These are phyloP conservation scores for Neodidymelliopsis sp. DNA, from an alignment of 2,329 filamentous ascomycete genomes.

Conservation along the genomic window DNA sequence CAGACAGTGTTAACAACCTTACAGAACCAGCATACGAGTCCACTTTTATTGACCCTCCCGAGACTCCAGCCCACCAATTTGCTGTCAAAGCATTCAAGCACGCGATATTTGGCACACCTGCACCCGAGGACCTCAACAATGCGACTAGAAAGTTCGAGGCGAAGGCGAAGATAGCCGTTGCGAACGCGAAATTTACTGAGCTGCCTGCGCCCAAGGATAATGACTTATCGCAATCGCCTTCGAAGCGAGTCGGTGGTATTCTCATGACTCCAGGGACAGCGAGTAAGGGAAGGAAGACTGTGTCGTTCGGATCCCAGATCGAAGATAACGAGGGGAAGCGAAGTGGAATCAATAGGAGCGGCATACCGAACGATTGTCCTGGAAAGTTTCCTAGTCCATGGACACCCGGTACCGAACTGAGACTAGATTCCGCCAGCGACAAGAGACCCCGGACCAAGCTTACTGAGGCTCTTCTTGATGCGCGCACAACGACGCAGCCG, in stretches of 20 bases:
- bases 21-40: conserved; percentile 47
- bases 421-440: conserved; percentile 33
- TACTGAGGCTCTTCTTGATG: conserved; percentile 55
- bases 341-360: conserved; percentile 53
- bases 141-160: conserved; percentile 33
- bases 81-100: conserved; percentile 72
- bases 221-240: conserved; percentile 54
- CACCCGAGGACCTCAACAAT: conserved; percentile 54
- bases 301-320: conserved; percentile 66
- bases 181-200: conserved; percentile 29
- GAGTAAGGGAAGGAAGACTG: conserved; percentile 64
- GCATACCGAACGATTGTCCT: conserved; percentile 56
- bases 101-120: conserved; percentile 69
- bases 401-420: conserved; percentile 52
- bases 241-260: conserved; percentile 66
- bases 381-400: conserved; percentile 61
- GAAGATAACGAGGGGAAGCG: conserved; percentile 64
- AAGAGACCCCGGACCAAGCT: conserved; percentile 52
- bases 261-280: conserved; percentile 69
- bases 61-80: conserved; percentile 72
- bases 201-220: conserved; percentile 33
- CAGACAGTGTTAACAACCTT: conserved; percentile 19
- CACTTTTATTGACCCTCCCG: conserved; percentile 63
- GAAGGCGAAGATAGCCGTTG: conserved; percentile 36
- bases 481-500: conserved; percentile 50